Base-by-base conservation (phyloP, 441 rosid species). In the Euphorbia celastroides region DNA sequence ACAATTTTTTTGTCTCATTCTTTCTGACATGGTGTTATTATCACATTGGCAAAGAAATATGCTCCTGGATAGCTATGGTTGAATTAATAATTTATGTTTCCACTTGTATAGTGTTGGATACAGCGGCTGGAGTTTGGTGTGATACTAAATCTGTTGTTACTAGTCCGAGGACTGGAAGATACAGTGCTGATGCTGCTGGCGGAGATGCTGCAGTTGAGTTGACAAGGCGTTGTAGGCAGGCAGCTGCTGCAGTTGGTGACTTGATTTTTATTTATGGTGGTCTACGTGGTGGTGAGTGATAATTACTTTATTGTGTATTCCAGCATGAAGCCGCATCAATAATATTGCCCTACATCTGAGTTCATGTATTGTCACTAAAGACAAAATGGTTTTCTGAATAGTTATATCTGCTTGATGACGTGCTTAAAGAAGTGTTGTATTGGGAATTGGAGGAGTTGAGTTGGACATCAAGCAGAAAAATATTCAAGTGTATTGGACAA, bases 101-200 rank as follows among this genome's bases (percentile, higher is more conserved):
- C 56, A 27, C 64, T 71, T 62, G 78, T 74, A 26, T 73, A 94
- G 99, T 94, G 50, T 81, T 94, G 92, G 99, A 94, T 84, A 94
- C 99, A 66, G 99, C 99, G 63, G 99, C 99, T 12, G 99, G 99
- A 68, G 98, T 94, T 67, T 94, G 99, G 99, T 94, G 99, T 79
- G 98, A 94, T 81, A 92, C 96, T 46, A 92, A 89, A 76, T 92
- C 98, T 75, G 98, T 94, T 69, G 96, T 94, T 66, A 92, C 96
- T 57, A 92, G 85, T 82, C 98, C 98, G 42, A 85, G 97, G 71
- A 92, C 98, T 66, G 98, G 96, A 57, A 84, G 90, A 76, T 92
- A 82, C 74, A 87, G 97, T 78, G 97, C 97, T 54, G 98, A 88
- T 82, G 97, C 96, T 74, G 96, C 99, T 72, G 98, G 96, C 64